These are phyloP conservation scores for Penicillium paneum DNA, from an alignment of 2,329 filamentous ascomycete species.

Conservation along the genomic window DNA sequence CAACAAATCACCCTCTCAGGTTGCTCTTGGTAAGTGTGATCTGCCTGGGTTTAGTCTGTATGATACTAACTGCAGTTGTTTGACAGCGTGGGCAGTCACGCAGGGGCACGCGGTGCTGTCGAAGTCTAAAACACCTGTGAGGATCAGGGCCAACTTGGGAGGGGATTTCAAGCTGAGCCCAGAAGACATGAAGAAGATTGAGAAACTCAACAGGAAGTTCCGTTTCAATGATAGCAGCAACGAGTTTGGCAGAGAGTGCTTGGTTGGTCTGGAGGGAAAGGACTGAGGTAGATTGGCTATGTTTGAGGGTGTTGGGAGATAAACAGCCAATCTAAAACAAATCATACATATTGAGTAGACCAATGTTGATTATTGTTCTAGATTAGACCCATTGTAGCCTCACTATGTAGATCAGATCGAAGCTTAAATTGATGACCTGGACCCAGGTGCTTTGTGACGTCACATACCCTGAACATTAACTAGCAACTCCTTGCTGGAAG, in stretches of 20 bases:
- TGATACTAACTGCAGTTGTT: not conserved
- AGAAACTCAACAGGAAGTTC: slow-evolving; percentile 57
- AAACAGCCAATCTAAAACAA: not conserved
- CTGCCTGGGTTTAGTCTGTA: not conserved
- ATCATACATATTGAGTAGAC: too few species aligned
- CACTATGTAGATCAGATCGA: not conserved
- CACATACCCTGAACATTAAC: not conserved
- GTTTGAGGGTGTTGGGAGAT: not conserved
- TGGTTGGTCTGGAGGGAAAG: slow-evolving; percentile 58
- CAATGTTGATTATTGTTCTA: not conserved
- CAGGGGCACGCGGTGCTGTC: slow-evolving; percentile 53
- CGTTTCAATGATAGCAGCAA: slow-evolving; percentile 60
- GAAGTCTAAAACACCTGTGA: slow-evolving; percentile 48
- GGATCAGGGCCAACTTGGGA: slow-evolving; percentile 45
- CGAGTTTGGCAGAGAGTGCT: slow-evolving; percentile 59
- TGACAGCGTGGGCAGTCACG: slow-evolving; percentile 52
- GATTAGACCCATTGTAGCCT: not conserved
- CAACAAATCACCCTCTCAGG: slow-evolving; percentile 51
- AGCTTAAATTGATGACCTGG: not conserved
- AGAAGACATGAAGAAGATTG: slow-evolving; percentile 58
- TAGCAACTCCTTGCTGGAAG: not conserved
- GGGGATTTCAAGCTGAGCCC: slow-evolving; percentile 57
- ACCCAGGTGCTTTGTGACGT: slow-evolving; percentile 5
- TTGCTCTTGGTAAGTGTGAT: slow-evolving; percentile 43
- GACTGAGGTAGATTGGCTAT: slow-evolving; percentile 5